Conservation (phyloP, 257 asterid genomes). For the Ilex aquifolium region DNA sequence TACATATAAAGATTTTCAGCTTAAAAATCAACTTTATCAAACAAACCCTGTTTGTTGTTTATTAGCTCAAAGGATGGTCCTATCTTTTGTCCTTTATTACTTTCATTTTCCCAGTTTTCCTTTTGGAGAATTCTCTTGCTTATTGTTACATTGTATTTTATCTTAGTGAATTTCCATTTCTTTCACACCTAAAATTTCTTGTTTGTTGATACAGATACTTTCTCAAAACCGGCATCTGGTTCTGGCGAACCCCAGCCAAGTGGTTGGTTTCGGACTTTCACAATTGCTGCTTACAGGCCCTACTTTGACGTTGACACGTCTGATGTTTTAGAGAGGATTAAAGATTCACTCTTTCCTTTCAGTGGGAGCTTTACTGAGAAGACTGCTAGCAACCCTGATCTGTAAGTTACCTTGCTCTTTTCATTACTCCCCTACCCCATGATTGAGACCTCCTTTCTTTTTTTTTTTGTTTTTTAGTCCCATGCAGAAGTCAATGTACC, state of each 20-base stretch:
- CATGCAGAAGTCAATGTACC: background rate
- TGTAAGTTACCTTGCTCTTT: constrained; percentile 45
- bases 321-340: constrained; percentile 87
- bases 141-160: background rate
- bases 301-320: constrained; percentile 96
- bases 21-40: too few species aligned
- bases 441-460: too few species aligned
- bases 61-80: too few species aligned
- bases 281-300: constrained; percentile 87
- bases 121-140: too few species aligned
- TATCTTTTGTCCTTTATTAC: too few species aligned
- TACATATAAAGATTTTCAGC: too few species aligned
- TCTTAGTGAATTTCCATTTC: background rate
- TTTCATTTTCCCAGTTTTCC: too few species aligned
- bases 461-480: background rate
- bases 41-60: too few species aligned
- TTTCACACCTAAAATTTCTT: background rate
- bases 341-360: constrained; percentile 87
- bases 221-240: constrained; percentile 70
- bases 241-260: constrained; percentile 70
- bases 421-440: too few species aligned
- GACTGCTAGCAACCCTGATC: constrained; percentile 76
- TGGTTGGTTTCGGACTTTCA: constrained; percentile 84
- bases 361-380: constrained; percentile 81
- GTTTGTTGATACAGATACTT: constrained; percentile 54